A percentile compares a stretch with the other conserved stretches of the same genome.
phyloP scores from a whole-genome alignment of 1,284 basidiomycete genomes.

The Fomitiporia mediterranea region DNA sequence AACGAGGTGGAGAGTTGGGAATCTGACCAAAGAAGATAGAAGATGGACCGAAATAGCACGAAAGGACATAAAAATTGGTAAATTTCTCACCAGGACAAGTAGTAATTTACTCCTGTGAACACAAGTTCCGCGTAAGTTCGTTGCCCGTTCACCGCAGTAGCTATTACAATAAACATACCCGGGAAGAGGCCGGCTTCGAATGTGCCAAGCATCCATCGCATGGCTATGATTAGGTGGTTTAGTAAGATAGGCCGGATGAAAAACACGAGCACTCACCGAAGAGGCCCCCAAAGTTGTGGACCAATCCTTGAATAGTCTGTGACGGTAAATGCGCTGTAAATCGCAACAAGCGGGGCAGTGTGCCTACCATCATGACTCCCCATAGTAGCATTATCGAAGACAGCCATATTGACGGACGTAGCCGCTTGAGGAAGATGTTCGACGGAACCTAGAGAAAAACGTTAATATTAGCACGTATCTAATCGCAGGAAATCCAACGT shows the following conservation, averaged over 20 bases:
- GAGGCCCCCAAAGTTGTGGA: conserved; percentile 58
- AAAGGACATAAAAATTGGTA: background rate
- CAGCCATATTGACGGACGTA: conserved; percentile 31
- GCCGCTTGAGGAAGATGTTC: conserved; percentile 30
- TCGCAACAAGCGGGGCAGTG: conserved; percentile 16
- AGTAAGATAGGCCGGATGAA: background rate
- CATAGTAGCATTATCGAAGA: conserved; percentile 26
- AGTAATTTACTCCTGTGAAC: conserved; percentile 14
- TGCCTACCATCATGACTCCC: conserved; percentile 36
- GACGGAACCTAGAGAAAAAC: conserved; percentile 14
- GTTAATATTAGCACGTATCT: no score
- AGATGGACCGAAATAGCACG: background rate
- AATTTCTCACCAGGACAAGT: conserved; percentile 17
- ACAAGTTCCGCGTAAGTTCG: no score
- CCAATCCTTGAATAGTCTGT: conserved; percentile 64
- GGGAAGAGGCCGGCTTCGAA: conserved; percentile 27
- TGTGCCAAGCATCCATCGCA: conserved; percentile 23
- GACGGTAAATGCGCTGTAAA: background rate
- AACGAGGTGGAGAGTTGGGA: background rate
- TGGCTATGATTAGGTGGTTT: conserved; percentile 3
- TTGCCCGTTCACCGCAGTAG: no score
- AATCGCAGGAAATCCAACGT: conserved; percentile 23
- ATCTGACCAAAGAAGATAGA: background rate
- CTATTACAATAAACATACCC: no score
- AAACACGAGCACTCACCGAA: conserved; percentile 41